Percentiles rank a stretch among this genome's conserved stretches.
These are phyloP conservation scores for Fraxinus angustifolia DNA, from an alignment of 305 asterid species.

Conservation along the genomic window DNA sequence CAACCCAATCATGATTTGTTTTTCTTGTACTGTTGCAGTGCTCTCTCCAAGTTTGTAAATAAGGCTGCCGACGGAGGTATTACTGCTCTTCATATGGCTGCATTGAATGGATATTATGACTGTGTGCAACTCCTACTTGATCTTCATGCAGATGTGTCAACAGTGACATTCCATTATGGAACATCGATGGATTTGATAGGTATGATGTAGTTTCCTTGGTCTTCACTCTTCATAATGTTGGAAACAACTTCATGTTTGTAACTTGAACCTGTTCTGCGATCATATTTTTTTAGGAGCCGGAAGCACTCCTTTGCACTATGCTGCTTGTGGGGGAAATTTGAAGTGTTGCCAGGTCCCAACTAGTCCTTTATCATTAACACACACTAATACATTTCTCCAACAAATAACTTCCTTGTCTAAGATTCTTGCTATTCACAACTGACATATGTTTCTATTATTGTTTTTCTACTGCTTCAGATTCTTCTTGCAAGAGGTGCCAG, in stretches of 20 bases:
- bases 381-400: not conserved
- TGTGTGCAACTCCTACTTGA: slow-evolving; percentile 94
- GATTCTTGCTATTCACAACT: slow-evolving; percentile 1
- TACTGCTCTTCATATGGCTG: slow-evolving; percentile 99
- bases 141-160: slow-evolving; percentile 73
- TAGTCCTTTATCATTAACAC: slow-evolving; percentile 2
- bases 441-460: not conserved
- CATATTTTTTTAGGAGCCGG: slow-evolving; percentile 66
- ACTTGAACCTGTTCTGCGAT: slow-evolving; percentile 9
- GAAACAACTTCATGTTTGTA: slow-evolving; percentile 10
- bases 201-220: slow-evolving; percentile 23
- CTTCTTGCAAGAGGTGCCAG: slow-evolving; percentile 86
- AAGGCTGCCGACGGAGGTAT: slow-evolving; percentile 98
- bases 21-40: slow-evolving; percentile 46
- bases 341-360: slow-evolving; percentile 89
- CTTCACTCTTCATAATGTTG: not conserved
- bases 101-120: slow-evolving; percentile 93
- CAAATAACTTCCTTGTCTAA: not conserved
- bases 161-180: slow-evolving; percentile 87
- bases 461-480: slow-evolving; percentile 51
- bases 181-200: slow-evolving; percentile 97
- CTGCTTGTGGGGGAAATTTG: slow-evolving; percentile 96
- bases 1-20: not conserved
- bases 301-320: slow-evolving; percentile 97
- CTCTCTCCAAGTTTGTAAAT: slow-evolving; percentile 72